Conservation (phyloP, 345 rosid species). For the Zanthoxylum bungeanum region DNA sequence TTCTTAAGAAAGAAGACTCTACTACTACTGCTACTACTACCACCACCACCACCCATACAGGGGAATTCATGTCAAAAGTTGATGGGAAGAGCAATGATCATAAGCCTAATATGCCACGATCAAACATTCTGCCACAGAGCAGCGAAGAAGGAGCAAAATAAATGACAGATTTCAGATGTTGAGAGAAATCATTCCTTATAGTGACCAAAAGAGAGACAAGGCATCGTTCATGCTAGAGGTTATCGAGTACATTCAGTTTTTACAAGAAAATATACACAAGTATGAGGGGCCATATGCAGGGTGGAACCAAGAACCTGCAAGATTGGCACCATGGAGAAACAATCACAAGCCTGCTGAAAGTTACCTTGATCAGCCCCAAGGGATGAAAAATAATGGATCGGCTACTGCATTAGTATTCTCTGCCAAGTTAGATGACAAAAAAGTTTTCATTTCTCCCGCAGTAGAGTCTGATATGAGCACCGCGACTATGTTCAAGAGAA, state of each 20-base stretch:
- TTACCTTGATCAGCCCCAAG: no score
- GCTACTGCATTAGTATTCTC: no score
- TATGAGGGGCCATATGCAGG: constrained; percentile 67
- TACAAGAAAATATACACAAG: constrained; percentile 76
- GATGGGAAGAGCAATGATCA: constrained; percentile 67
- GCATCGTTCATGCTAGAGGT: constrained; percentile 99
- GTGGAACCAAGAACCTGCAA: constrained; percentile 72
- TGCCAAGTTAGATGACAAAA: constrained; percentile 57
- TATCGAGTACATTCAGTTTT: constrained; percentile 83
- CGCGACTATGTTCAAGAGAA: constrained; percentile 31
- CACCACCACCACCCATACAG: constrained; percentile 48
- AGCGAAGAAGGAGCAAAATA: constrained; percentile 95
- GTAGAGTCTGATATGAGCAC: constrained; percentile 40
- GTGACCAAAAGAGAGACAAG: constrained; percentile 93
- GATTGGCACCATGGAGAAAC: constrained; percentile 60
- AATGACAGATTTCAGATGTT: constrained; percentile 96
- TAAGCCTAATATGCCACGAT: constrained; percentile 78
- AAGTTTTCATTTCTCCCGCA: constrained; percentile 29
- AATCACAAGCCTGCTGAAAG: constrained; percentile 43
- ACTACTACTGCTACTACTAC: no score
- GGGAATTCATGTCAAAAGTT: constrained; percentile 59
- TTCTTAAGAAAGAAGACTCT: constrained; percentile 68
- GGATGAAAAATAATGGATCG: no score
- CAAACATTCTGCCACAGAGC: no score
- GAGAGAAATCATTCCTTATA: constrained; percentile 79